Evolutionary conservation across 768 basidiomycete species (phyloP).

Genomic region (Mycena crocata): DNA sequence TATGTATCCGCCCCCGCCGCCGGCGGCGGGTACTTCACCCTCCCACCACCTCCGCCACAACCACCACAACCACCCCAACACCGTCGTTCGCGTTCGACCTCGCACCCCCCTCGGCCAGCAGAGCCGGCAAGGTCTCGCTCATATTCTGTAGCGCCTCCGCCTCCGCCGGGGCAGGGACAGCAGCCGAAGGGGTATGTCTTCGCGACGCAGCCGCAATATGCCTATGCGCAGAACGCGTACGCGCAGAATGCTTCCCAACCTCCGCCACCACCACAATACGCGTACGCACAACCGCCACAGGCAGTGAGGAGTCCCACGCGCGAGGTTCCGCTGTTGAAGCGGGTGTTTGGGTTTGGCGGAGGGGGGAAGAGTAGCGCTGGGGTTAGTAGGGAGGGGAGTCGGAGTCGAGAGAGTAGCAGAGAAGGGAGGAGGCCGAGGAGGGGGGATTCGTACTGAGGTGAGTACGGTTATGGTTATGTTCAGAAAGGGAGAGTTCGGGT

Average conservation of each 20-base stretch:
- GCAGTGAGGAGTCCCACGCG: background rate
- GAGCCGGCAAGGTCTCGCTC: background rate
- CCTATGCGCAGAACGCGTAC: background rate
- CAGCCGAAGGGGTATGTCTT: background rate
- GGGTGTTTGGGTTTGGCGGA: slow-evolving; percentile 22
- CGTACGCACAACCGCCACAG: background rate
- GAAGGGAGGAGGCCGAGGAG: background rate
- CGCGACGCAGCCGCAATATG: background rate
- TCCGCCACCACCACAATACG: background rate
- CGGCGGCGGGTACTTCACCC: background rate
- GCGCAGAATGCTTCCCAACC: background rate
- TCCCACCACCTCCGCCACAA: background rate
- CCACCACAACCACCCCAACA: background rate
- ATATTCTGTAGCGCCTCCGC: background rate
- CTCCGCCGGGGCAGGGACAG: background rate
- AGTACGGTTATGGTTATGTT: too few relatives aligned
- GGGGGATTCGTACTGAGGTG: background rate
- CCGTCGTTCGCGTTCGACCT: slow-evolving; percentile 14
- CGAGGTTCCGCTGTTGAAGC: slow-evolving; percentile 22
- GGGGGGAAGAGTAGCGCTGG: background rate
- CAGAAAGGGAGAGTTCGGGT: too few relatives aligned
- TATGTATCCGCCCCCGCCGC: background rate
- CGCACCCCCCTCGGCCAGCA: background rate
- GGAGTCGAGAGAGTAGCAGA: background rate
- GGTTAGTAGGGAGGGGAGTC: background rate